Conservation (phyloP, 352 stramenopile genomes). For the Globisporangium parvum region DNA sequence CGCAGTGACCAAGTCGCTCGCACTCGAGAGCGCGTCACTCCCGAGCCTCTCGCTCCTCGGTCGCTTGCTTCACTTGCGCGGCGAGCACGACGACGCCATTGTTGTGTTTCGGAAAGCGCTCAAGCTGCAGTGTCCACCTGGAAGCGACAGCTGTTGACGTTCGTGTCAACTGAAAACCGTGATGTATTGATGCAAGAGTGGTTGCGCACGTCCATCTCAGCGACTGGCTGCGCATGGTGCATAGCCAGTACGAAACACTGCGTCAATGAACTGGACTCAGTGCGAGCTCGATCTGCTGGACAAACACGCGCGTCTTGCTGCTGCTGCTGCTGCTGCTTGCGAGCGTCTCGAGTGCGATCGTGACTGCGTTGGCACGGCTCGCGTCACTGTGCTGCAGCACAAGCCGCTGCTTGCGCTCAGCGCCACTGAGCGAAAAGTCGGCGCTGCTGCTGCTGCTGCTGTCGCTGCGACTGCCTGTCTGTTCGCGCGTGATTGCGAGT, state of each 20-base stretch:
- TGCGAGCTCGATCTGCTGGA: slow-evolving; percentile 33
- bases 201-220: not conserved
- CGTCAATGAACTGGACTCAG: slow-evolving; percentile 45
- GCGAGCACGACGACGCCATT: slow-evolving; percentile 68
- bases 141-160: not conserved
- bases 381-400: slow-evolving; percentile 24
- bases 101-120: slow-evolving; percentile 52
- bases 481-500: slow-evolving; percentile 12
- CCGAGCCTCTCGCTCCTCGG: slow-evolving; percentile 54
- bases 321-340: not conserved
- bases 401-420: slow-evolving; percentile 9
- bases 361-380: slow-evolving; percentile 23
- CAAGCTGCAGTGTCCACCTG: slow-evolving; percentile 40
- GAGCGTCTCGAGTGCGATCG: slow-evolving; percentile 15
- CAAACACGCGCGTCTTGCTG: slow-evolving; percentile 17
- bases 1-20: slow-evolving; percentile 40
- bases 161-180: not conserved
- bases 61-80: slow-evolving; percentile 52
- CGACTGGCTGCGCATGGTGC: slow-evolving; percentile 9
- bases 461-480: not conserved
- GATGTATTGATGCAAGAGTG: not conserved
- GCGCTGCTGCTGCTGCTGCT: not conserved
- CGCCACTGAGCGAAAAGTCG: slow-evolving; percentile 23
- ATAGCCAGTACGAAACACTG: slow-evolving; percentile 41
- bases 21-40: slow-evolving; percentile 38